These are phyloP conservation scores for Kalmusia sp. DNA, from an alignment of 2,329 filamentous ascomycete species.

Conservation along the genomic window DNA sequence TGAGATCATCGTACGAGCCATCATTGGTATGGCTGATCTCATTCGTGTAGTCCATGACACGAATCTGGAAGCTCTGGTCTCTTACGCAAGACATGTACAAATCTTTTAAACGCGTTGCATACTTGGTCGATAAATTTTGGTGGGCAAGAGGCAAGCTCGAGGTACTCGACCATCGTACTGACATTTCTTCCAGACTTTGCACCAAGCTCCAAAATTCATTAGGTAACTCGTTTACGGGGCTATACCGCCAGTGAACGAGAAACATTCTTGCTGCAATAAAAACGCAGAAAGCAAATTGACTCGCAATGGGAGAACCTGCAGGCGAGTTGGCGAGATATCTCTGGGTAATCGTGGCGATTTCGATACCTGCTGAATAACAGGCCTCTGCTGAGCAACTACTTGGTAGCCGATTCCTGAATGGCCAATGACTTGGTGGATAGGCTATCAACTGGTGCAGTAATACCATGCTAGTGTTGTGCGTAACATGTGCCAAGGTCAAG, in stretches of 20 bases:
- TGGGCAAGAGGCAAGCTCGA: neutral
- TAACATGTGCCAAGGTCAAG: constrained; percentile 25
- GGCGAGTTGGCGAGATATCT: constrained; percentile 24
- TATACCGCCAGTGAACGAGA: constrained; percentile 24
- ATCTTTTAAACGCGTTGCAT: constrained; percentile 16
- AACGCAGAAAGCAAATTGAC: constrained; percentile 25
- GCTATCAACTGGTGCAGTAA: constrained; percentile 25
- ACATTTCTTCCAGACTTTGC: constrained; percentile 27
- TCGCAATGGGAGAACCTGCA: constrained; percentile 15
- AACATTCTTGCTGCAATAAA: constrained; percentile 29
- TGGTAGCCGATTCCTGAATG: constrained; percentile 17
- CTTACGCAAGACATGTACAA: constrained; percentile 16
- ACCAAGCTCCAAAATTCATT: constrained; percentile 24
- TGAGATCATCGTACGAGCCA: neutral
- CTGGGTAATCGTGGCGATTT: constrained; percentile 26
- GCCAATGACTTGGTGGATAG: constrained; percentile 22
- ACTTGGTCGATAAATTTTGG: constrained; percentile 16
- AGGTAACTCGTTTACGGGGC: constrained; percentile 10
- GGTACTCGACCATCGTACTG: constrained; percentile 17
- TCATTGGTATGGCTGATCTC: constrained; percentile 9
- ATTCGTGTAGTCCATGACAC: constrained; percentile 20
- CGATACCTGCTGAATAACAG: constrained; percentile 21
- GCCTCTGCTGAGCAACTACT: constrained; percentile 24
- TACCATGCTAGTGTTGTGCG: constrained; percentile 26
- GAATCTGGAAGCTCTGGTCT: constrained; percentile 13